Conservation (phyloP, 208 protist species). For the Leishmania mexicana region DNA sequence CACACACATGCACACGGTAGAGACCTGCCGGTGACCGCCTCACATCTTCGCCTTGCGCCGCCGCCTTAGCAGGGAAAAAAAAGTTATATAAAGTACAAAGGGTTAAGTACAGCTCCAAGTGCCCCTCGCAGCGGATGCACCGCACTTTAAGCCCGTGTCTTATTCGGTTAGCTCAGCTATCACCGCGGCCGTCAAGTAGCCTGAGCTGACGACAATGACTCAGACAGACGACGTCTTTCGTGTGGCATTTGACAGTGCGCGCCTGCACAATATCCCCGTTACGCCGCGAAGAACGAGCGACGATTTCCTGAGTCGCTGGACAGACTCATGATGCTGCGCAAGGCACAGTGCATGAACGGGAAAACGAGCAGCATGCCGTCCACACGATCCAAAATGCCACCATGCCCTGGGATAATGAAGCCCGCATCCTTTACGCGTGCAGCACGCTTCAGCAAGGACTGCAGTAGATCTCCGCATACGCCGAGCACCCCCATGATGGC, state of each 20-base stretch:
- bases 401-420: conserved; percentile 85
- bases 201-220: not conserved
- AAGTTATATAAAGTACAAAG: not conserved
- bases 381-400: conserved; percentile 90
- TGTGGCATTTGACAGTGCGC: not conserved
- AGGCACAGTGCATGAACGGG: conserved; percentile 68
- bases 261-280: not conserved
- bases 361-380: conserved; percentile 85
- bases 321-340: conserved; percentile 34
- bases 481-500: conserved; percentile 63
- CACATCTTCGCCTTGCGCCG: not conserved
- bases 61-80: not conserved
- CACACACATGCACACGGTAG: not conserved
- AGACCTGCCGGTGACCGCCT: not conserved
- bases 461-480: conserved; percentile 86
- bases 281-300: not conserved
- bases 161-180: not conserved
- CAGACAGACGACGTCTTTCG: not conserved
- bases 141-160: not conserved
- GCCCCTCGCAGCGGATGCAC: not conserved
- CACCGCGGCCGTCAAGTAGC: not conserved
- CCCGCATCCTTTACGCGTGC: conserved; percentile 88
- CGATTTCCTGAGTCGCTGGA: not conserved
- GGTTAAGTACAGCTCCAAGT: not conserved
- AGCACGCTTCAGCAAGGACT: conserved; percentile 89